Evolutionary conservation across 768 basidiomycete species (phyloP), one percentile per base, ranked within the genome.

Genomic region (Mycena haematopus): DNA sequence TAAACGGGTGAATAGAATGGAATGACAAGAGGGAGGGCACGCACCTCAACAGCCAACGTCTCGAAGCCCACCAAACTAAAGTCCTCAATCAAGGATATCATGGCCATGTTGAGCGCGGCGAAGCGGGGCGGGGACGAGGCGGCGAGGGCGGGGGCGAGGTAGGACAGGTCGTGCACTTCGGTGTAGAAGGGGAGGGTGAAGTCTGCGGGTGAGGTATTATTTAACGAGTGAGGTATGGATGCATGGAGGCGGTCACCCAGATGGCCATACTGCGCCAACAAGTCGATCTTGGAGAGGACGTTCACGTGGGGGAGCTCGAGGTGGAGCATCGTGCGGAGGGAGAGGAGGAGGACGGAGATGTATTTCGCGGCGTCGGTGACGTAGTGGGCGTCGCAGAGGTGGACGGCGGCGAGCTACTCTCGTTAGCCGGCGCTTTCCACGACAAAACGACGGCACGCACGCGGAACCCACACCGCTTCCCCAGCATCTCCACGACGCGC

Each of bases 111-210:
- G 47, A 99, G 77, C 9, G 88, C 87, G 0, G 84, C 78, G 69
- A 87, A 97, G 40, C 88, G 87, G 1, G 89, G 86, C 1, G 11
- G 2, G 13, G 83, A 76, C 0, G 90, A 84, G 1, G 86, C 72
- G 0, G 86, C 80, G 17, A 99, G 84, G 0, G 86, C 78, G 65
- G 89, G 89, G 66, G 93, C 86, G 22, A 99, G 85, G 73, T 98
- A 90, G 1, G 90, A 89, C 0, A 99, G 82, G 72, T 99, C 96
- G 75, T 97, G 95, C 0, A 97, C 97, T 76, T 99, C 95, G 44
- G 97, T 98, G 75, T 99, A 99, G 74, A 92, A 99, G 67, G 95
- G 93, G 29, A 99, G 88, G 71, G 96, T 97, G 80, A 99, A 99
- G 46, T 96, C 96, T 97, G 68, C 38, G 38, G 13, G 31, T 17